Percentiles rank a stretch among this genome's conserved stretches.
Evolutionary conservation across 2,329 filamentous ascomycete genomes (phyloP).

Genomic region (Fusarium subglutinans): DNA sequence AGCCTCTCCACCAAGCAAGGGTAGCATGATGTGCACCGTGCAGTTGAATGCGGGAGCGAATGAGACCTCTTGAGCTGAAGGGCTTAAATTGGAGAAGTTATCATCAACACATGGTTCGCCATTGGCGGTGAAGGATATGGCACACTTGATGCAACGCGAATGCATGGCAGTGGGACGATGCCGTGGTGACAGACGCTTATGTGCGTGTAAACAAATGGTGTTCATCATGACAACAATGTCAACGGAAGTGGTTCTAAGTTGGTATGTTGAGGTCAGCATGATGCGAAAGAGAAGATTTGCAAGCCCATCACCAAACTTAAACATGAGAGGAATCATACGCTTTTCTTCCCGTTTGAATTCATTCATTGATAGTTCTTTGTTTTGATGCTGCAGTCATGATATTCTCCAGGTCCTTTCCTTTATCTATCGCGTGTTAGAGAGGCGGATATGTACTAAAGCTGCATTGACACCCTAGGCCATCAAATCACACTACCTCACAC

Average conservation of each 20-base stretch:
- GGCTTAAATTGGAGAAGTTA: slow-evolving; percentile 11
- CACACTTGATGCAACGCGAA: slow-evolving; percentile 30
- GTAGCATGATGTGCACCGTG: background rate
- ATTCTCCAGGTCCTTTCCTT: background rate
- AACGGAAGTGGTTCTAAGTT: background rate
- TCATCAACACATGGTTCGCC: slow-evolving; percentile 12
- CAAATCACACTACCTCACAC: slow-evolving; percentile 4
- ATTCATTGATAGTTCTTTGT: background rate
- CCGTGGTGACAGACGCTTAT: slow-evolving; percentile 40
- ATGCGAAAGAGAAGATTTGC: background rate
- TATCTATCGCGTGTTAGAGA: background rate
- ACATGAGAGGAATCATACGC: background rate
- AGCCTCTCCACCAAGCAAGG: background rate
- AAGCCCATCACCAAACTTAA: background rate
- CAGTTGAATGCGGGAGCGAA: slow-evolving; percentile 19
- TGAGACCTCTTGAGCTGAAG: background rate
- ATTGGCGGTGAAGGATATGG: slow-evolving; percentile 34
- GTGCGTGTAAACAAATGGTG: slow-evolving; percentile 42
- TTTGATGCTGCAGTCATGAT: background rate
- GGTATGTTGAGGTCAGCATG: background rate
- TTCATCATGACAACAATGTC: slow-evolving; percentile 35
- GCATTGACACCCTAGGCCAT: slow-evolving; percentile 1
- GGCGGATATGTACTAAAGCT: background rate
- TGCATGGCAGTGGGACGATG: slow-evolving; percentile 36
- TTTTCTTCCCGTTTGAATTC: background rate